Base-by-base conservation (phyloP, 176 grass and related monocot genomes). In the Eleusine coracana region DNA sequence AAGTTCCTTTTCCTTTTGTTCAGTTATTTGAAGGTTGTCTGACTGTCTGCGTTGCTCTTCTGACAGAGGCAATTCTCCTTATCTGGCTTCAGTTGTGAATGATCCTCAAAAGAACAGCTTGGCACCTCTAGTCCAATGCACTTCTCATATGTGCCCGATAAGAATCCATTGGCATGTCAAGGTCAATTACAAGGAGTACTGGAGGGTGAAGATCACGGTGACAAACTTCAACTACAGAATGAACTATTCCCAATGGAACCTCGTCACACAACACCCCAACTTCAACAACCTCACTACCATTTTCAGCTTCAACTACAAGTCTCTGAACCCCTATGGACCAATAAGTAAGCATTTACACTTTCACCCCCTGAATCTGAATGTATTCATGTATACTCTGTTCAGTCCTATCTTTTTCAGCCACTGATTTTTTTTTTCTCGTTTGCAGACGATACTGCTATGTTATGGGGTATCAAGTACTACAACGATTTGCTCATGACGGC, bases 81-180 rank as follows among this genome's bases (percentile, higher is more conserved):
- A 91, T 79, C 62, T 97, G 64, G 71, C 86, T 60, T 88, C 91
- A 44, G 88, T 90, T 13, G 77, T 89, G 39, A 89, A 87, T 28
- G 82, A 48, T 3, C 70, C 80, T 56, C 68, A 77, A 21, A 75
- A 91, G 74, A 81, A 76, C 36, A 89, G 42, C 64, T 69, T 88
- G 72, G 29, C 75, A 12, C 91, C 94, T 60, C 87, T 97, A 62
- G 89, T 97, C 54, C 64, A 93, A 28, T 97, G 94, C 50, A 91
- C 91, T 40, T 84, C 91, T 70, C 94, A 97, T 71, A 97, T 97
- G 94, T 97, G 94, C 89, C 94, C 94, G 20, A 87, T 97, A 85
- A 88, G 94, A 55, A 87, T 97, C 71, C 91, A 97, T n/a, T 97
- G 94, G 94, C 94, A 97, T 77, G 91, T 93, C 46, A 97, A 97